Evolutionary conservation across 805 yeast genomes (phyloP), one percentile per base, ranked within the genome.

Genomic region (Saturnispora saitoi): DNA sequence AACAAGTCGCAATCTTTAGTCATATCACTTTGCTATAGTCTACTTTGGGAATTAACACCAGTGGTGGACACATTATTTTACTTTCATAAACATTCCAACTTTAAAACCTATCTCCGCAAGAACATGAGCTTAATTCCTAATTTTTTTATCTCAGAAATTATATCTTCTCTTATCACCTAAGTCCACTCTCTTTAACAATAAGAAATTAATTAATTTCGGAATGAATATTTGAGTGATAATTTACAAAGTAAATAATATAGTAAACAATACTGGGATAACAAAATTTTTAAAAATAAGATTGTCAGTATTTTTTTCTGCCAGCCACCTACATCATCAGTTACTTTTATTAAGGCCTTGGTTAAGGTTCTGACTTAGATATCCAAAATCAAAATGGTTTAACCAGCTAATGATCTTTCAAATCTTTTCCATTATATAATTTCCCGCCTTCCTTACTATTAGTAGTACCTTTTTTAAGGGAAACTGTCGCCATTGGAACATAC

Each of bases 401-500:
- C 24, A 69, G 68, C 52, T 28, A 28, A 8, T 74, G 72, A 45
- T 79, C 61, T 62, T 48, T 67, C 68, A 56, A 57, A 68, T 58
- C n/a, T n/a, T 84, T 83, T 75, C 88, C 89, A 54, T 70, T 81
- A 61, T 68, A 54, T 77, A 72, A 63, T 61, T 72, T 50, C 91
- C 91, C 60, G 76, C 84, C 45, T 80, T 79, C 55, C 53, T 73
- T 56, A 84, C 83, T 32, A 75, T 77, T 55, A 75, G 80, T 62
- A 85, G 86, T 48, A 76, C n/a, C 72, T 70, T 77, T 78, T 62
- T 71, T 84, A 59, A 73, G 75, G 47, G 90, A 84, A 71, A 73
- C 69, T 49, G 70, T 81, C 58, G 88, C 90, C 48, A 65, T 83
- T 57, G 58, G 72, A 58, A 61, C 71, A 61, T 80, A 82, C 49